Conservation (phyloP, 331 rosid species). For the Dryas integrifolia region DNA sequence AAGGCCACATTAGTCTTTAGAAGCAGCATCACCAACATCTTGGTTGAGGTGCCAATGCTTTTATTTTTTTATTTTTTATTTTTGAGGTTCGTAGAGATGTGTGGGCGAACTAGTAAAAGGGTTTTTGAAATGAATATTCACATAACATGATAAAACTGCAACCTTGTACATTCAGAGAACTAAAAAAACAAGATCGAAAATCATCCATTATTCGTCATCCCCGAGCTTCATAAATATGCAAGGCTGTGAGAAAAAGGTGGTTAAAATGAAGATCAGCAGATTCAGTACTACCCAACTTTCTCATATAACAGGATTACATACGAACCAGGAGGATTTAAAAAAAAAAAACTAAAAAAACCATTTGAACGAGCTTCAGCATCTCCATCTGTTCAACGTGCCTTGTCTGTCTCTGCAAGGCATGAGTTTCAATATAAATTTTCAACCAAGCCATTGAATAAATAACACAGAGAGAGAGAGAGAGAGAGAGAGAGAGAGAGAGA, state of each 20-base stretch:
- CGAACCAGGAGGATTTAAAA: neutral
- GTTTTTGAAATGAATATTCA: neutral
- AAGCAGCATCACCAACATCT: too few species aligned
- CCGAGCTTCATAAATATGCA: neutral
- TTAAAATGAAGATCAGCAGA: neutral
- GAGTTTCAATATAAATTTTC: neutral
- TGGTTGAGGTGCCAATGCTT: too few species aligned
- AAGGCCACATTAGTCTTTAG: too few species aligned
- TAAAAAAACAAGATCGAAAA: constrained; percentile 6
- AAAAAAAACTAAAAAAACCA: neutral
- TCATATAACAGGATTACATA: constrained; percentile 8
- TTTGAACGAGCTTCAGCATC: neutral
- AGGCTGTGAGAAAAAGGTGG: neutral
- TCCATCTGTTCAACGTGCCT: neutral
- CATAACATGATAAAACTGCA: neutral
- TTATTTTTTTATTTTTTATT: too few species aligned
- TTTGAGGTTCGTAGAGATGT: too few species aligned
- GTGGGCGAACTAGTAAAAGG: too few species aligned
- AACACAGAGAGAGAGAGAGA: neutral
- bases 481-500: too few species aligned
- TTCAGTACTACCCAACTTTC: constrained; percentile 9
- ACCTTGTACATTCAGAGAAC: too few species aligned
- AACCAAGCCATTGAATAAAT: neutral
- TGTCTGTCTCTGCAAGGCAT: constrained; percentile 19
- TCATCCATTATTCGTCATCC: constrained; percentile 20